Conservation (phyloP, 1,284 basidiomycete species). For the Ustilago loliicola region DNA sequence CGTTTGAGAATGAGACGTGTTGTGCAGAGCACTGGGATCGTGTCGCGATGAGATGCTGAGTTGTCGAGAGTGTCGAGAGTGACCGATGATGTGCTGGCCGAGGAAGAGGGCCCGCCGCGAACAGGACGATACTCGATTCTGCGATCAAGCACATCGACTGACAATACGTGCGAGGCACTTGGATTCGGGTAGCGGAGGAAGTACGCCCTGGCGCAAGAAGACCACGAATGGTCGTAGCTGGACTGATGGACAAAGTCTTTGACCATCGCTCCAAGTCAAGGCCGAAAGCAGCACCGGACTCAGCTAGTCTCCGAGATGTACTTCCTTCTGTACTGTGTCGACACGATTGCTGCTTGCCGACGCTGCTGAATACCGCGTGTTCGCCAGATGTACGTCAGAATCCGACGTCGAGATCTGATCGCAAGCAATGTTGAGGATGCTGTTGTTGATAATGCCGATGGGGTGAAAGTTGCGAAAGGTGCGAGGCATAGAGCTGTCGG, state of each 20-base stretch:
- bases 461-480: background rate
- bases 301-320: background rate
- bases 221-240: constrained; percentile 54
- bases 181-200: constrained; percentile 97
- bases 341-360: background rate
- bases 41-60: constrained; percentile 27
- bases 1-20: constrained; percentile 91
- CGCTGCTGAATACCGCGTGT: background rate
- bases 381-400: background rate
- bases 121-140: constrained; percentile 61
- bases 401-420: background rate
- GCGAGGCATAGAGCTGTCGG: background rate
- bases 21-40: constrained; percentile 82
- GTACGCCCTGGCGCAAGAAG: constrained; percentile 76
- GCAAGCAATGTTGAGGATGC: background rate
- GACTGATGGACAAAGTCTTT: constrained; percentile 55
- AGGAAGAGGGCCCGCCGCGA: constrained; percentile 18
- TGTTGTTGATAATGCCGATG: background rate
- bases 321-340: background rate
- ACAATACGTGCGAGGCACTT: constrained; percentile 90
- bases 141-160: constrained; percentile 93
- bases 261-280: constrained; percentile 29
- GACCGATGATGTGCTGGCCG: constrained; percentile 30
- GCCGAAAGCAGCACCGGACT: background rate
- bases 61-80: constrained; percentile 65